Evolutionary conservation across 371 early-diverging fungal genomes (phyloP), one percentile per base, ranked within the genome.

Genomic region (Mucor irregularis): DNA sequence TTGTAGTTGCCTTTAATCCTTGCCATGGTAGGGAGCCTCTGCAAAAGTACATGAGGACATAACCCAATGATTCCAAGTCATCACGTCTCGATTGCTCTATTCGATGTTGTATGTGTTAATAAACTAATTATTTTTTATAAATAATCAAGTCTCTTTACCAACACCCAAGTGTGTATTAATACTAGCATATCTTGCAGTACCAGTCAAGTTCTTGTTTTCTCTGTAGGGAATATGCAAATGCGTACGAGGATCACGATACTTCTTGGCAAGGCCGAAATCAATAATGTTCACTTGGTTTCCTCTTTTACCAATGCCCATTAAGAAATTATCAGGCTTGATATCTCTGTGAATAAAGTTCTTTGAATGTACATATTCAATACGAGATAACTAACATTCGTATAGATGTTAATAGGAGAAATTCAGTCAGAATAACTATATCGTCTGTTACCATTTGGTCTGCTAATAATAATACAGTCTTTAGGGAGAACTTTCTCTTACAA

Each of bases 11-110:
- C 74, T 94, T 94, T 45, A 99, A 77, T 17, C 99, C 99, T 75
- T 99, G 99, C 99, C 99, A 99, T 48, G 99, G 99, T 44, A 99
- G 82, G 26, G 90, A 90, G 8, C 99, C 99, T 54, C 99, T 92
- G 56, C 91, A 89, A 64, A 99, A 99, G 83, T 99, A 99, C 91
- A 99, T 94, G 47, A 99, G 83, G 13, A 99, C 99, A 73, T 99
- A 99, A 5, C 98, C 98, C 34, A 99, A 76, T 38, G 97, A 95
- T 73, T 99, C 99, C 44, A 99, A 74, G 78, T 99, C 99, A 78
- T 99, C 99, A 64, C 99, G 92, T 67, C 99, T 90, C 37, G 97
- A 94, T 89, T 99, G 99, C 65, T 99, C 99, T 83, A 74, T 67
- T 2, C n/a, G 4, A 29, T 29, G 40, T 16, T n/a, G 50, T 49